These are phyloP conservation scores for Gossypium australe DNA, from an alignment of 345 rosid genomes.

Conservation along the genomic window DNA sequence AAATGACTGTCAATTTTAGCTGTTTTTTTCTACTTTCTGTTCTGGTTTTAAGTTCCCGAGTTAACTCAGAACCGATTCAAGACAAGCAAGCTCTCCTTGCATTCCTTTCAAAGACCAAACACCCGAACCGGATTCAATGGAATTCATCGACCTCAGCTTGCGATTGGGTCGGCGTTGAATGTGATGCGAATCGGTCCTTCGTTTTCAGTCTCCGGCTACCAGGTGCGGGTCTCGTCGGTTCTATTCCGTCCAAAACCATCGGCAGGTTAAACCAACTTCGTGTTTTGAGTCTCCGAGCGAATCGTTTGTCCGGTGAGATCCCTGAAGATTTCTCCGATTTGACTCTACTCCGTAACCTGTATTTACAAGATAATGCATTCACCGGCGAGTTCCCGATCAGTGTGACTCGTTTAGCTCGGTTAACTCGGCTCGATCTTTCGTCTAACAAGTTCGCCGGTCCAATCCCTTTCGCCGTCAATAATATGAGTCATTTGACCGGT, in stretches of 20 bases:
- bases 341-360: constrained; percentile 64
- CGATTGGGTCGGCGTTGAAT: constrained; percentile 70
- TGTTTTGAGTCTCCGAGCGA: constrained; percentile 84
- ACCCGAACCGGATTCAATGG: constrained; percentile 78
- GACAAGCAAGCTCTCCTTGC: constrained; percentile 84
- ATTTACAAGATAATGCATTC: constrained; percentile 59
- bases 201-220: constrained; percentile 72
- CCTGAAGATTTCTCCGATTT: constrained; percentile 79
- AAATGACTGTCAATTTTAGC: constrained; percentile 30
- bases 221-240: constrained; percentile 77
- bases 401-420: constrained; percentile 43
- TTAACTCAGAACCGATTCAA: constrained; percentile 54
- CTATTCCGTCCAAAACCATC: constrained; percentile 58
- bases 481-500: constrained; percentile 59
- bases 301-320: constrained; percentile 70
- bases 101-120: constrained; percentile 51
- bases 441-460: constrained; percentile 66
- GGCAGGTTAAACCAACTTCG: constrained; percentile 71
- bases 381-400: constrained; percentile 57
- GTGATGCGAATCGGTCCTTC: constrained; percentile 49
- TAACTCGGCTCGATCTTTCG: constrained; percentile 73
- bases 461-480: constrained; percentile 71
- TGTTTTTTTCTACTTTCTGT: constrained; percentile 21
- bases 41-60: constrained; percentile 33
- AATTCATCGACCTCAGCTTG: constrained; percentile 66